Evolutionary conservation across 495 filamentous ascomycete species (phyloP), one percentile per base, ranked within the genome.

Genomic region (Penicillium atrosanguineum): DNA sequence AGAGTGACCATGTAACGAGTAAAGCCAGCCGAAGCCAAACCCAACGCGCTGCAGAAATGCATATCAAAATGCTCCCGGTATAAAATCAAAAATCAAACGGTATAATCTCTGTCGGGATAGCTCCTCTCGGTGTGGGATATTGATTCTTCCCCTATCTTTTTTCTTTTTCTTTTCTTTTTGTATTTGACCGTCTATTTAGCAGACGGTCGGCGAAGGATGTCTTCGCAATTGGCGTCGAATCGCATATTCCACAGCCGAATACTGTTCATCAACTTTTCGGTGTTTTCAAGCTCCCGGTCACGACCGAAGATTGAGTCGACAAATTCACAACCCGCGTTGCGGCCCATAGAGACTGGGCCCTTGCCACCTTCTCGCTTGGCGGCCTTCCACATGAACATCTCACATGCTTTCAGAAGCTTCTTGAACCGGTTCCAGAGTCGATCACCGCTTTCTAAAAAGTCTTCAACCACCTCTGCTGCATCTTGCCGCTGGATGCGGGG

Each of bases 191-290:
- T 47, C 51, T 68, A 70, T 53, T 57, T 53, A 16, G 60, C 61
- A 12, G 67, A 59, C 45, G 71, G 64, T 19, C 67, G 77, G 62
- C 82, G 82, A 48, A 97, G 75, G 50, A 97, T 94, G 8, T 90
- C 87, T 63, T 97, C 93, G 76, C 91, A 96, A 79, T 97, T 96
- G 66, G 89, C 89, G 65, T 97, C 92, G 66, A 97, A 98, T 19
- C 94, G 86, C 75, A 95, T 85, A 65, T 88, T 90, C 92, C 94
- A 98, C 11, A 93, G 79, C n/a, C 87, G 84, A 67, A 97, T 87
- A 48, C 86, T 86, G 57, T 87, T 83, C 94, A 97, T 97, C 72
- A 97, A 79, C 73, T 87, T 87, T 78, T 97, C 90, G n/a, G 94
- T 97, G 67, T 85, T 85, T 69, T 95, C 88, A 38, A 96, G 79